These are phyloP conservation scores for Ogataea nonfermentans DNA, from an alignment of 805 yeast species.

Conservation along the genomic window DNA sequence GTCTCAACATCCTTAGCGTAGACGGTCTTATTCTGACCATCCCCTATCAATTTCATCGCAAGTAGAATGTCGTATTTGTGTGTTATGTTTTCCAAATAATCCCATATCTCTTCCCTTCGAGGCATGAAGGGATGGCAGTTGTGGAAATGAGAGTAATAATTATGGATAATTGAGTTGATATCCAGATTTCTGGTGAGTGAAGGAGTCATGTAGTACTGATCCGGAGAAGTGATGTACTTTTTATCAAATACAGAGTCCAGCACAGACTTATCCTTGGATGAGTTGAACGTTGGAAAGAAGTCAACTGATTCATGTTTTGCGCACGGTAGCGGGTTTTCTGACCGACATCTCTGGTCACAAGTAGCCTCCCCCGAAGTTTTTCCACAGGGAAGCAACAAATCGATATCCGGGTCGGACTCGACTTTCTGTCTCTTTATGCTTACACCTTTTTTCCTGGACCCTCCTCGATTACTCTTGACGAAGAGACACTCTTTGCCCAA, in stretches of 20 bases:
- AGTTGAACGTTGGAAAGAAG: slow-evolving; percentile 33
- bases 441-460: slow-evolving; percentile 50
- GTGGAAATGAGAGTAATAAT: slow-evolving; percentile 41
- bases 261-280: slow-evolving; percentile 28
- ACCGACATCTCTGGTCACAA: slow-evolving; percentile 30
- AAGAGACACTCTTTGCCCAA: slow-evolving; percentile 40
- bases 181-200: slow-evolving; percentile 27
- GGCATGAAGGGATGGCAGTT: slow-evolving; percentile 49
- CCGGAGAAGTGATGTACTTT: slow-evolving; percentile 16
- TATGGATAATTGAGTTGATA: slow-evolving; percentile 26
- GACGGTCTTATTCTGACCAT: slow-evolving; percentile 41
- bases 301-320: slow-evolving; percentile 18
- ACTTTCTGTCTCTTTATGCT: slow-evolving; percentile 26
- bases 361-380: slow-evolving; percentile 20
- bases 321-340: slow-evolving; percentile 30
- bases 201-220: slow-evolving; percentile 32
- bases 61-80: slow-evolving; percentile 41
- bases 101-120: slow-evolving; percentile 33
- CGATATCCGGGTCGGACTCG: slow-evolving; percentile 8
- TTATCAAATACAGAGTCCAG: slow-evolving; percentile 29
- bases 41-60: slow-evolving; percentile 49
- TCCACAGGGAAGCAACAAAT: slow-evolving; percentile 32
- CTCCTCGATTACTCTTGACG: slow-evolving; percentile 54
- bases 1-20: slow-evolving; percentile 41
- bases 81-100: slow-evolving; percentile 35